phyloP scores from a whole-genome alignment of 805 yeast genomes.

The Pichia nanzhaoensis region DNA sequence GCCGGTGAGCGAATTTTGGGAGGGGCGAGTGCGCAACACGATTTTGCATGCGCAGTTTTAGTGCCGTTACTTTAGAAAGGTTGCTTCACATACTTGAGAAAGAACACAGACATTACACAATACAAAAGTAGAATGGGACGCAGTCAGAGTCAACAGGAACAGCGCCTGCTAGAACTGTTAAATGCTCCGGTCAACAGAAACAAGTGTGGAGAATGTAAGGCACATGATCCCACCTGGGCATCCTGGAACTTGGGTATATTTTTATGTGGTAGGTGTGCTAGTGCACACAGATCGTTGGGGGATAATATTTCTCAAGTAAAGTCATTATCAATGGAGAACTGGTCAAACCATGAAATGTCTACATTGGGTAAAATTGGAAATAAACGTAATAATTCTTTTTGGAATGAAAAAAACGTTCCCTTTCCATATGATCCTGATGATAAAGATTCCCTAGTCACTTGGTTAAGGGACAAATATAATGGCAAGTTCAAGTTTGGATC shows the following conservation, averaged over 20 bases:
- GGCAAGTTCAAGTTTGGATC: constrained; percentile 48
- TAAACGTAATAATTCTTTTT: constrained; percentile 46
- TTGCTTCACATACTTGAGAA: too few species aligned
- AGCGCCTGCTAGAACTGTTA: constrained; percentile 47
- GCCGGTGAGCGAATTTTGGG: not conserved
- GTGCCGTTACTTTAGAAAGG: too few species aligned
- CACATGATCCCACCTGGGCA: constrained; percentile 56
- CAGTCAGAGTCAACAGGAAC: constrained; percentile 21
- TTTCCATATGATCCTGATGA: constrained; percentile 76
- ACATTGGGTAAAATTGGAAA: constrained; percentile 47
- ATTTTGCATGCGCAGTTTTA: too few species aligned
- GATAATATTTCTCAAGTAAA: constrained; percentile 57
- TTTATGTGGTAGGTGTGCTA: constrained; percentile 81
- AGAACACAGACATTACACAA: too few species aligned
- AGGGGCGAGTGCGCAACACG: too few species aligned
- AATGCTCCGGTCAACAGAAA: constrained; percentile 54
- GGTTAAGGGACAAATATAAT: constrained; percentile 59
- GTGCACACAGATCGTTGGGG: constrained; percentile 64
- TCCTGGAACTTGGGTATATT: constrained; percentile 54
- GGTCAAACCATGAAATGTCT: constrained; percentile 55
- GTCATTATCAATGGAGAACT: constrained; percentile 64
- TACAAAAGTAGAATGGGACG: not conserved
- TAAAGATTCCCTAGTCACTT: constrained; percentile 48
- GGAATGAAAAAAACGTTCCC: constrained; percentile 65
- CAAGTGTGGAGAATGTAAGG: constrained; percentile 74